A percentile compares a stretch with the other conserved stretches of the same genome.
Evolutionary conservation across 257 asterid genomes (phyloP).

Genomic region (Jaltomata sinuosa): DNA sequence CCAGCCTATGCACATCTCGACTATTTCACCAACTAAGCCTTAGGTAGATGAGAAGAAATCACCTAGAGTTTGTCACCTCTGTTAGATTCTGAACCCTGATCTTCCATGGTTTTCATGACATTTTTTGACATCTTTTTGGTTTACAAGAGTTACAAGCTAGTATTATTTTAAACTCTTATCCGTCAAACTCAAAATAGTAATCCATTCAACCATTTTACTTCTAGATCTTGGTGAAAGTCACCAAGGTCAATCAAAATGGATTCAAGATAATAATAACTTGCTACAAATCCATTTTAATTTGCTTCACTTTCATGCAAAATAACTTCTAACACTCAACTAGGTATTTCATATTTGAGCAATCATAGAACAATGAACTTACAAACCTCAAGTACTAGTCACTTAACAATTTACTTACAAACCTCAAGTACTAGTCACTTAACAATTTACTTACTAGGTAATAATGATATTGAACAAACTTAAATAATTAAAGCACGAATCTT

Average conservation of each 20-base stretch:
- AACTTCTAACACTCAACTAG: not conserved
- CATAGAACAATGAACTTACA: not conserved
- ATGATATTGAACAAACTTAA: not conserved
- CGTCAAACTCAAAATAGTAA: not conserved
- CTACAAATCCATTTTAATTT: not conserved
- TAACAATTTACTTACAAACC: not conserved
- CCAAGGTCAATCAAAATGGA: not conserved
- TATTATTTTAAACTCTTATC: not conserved
- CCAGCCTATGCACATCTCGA: not conserved
- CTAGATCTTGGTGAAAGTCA: not conserved
- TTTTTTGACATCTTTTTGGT: not conserved
- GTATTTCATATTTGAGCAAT: not conserved
- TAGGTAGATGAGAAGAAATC: not conserved
- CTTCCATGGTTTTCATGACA: not conserved
- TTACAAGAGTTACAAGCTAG: not conserved
- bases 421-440: not conserved
- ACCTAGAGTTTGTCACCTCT: not conserved
- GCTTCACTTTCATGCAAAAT: not conserved
- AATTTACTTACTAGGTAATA: not conserved
- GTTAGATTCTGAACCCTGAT: not conserved
- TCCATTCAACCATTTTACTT: not conserved
- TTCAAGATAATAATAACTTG: not conserved
- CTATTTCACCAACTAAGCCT: not conserved
- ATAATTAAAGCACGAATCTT: not conserved
- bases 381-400: not conserved